phyloP scores from a whole-genome alignment of 169 alveolate species.

The Plasmodium malariae region DNA sequence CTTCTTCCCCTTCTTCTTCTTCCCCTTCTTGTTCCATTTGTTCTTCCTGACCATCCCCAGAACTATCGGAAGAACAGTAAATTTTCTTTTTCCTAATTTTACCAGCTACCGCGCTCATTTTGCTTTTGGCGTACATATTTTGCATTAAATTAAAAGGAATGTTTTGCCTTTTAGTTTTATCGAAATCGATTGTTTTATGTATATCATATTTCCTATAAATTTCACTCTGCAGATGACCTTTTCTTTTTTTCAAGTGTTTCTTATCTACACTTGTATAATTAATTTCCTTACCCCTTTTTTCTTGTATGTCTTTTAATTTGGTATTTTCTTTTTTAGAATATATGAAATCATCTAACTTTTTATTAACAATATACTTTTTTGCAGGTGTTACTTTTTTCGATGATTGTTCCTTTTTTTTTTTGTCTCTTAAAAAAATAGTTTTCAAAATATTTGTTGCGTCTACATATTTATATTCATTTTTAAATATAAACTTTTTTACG shows the following conservation, averaged over 20 bases:
- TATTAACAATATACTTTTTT: conserved; percentile 35
- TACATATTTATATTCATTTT: conserved; percentile 70
- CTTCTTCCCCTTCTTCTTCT: neutral
- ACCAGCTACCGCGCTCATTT: neutral
- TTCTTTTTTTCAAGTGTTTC: conserved; percentile 7
- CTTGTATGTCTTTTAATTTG: neutral
- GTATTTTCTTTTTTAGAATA: conserved; percentile 5
- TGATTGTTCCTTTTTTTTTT: conserved; percentile 27
- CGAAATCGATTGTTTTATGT: neutral
- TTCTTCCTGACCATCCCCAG: conserved; percentile 15
- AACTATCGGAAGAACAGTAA: conserved; percentile 31
- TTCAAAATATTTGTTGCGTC: conserved; percentile 70
- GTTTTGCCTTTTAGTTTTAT: neutral
- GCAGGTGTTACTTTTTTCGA: conserved; percentile 21
- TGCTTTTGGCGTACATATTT: neutral
- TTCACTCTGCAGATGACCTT: neutral
- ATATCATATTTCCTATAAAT: conserved; percentile 7
- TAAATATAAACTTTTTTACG: conserved; percentile 31
- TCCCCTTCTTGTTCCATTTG: conserved; percentile 13
- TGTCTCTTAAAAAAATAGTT: conserved; percentile 67
- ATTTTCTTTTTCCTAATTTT: conserved; percentile 9
- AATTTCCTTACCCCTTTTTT: conserved; percentile 22
- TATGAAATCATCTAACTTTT: conserved; percentile 34
- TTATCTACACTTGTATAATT: neutral
- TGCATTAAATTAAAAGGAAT: conserved; percentile 6